Base-by-base conservation (phyloP, 352 stramenopile genomes). In the Thalassiosira oceanica region DNA sequence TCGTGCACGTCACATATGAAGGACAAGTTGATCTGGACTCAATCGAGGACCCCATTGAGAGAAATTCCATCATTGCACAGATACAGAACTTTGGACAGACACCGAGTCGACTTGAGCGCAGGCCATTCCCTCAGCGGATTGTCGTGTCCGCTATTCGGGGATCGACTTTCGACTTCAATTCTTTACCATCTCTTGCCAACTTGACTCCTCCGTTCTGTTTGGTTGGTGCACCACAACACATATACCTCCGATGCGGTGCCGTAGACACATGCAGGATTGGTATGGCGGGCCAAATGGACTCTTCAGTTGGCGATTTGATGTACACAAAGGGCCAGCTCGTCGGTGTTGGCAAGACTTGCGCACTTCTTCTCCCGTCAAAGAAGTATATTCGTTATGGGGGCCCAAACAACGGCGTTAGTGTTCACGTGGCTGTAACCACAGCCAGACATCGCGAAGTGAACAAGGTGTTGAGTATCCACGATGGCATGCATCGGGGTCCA, bases 1-100 rank as follows among this genome's bases (percentile, higher is more conserved):
- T 99, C 82, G 97, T 98, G 48, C 95, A 98, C 63, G 85, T 99
- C 8, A 99, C 96, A 5, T 99, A 99, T 77, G 96, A 99, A 88
- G 96, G 96, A 24, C 94, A 96, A 43, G 93, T 99, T 5, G 95
- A 99, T 64, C 71, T 99, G 45, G 95, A 98, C 55, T 84, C 76
- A 26, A 97, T 99, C 39, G 89, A 87, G 0, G 93, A 98, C 61
- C 88, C 88, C 8, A 87, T 97, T 15, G 90, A 98, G 52, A 89
- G 95, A 42, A 95, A 94, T 51, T 97, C 95, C 13, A 95, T 97
- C 11, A 90, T 93, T 68, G 83, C 86, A 39, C 86, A 93, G 64
- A 93, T 93, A 66, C 84, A 93, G 62, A 93, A 93, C 56, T 93
- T 93, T 70, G 86, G 86, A 21, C 84, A 91, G 68, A 93, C 86